Evolutionary conservation across 495 filamentous ascomycete species (phyloP).

Genomic region (Hyaloscypha bicolor): DNA sequence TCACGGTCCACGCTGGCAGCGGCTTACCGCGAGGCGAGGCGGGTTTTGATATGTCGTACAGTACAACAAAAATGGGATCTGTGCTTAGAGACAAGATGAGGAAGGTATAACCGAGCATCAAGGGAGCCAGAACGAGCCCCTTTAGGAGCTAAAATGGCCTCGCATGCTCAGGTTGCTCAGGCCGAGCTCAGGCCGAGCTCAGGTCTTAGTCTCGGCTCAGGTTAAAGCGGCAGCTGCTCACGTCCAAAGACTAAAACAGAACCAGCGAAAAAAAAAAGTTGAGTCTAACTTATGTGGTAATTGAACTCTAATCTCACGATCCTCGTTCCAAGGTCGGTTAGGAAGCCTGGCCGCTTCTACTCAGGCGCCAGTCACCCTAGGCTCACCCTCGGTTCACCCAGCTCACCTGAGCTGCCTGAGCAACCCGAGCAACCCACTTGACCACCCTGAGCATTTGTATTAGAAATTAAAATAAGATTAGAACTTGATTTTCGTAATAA

Average conservation of each 20-base stretch:
- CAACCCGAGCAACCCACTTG: constrained; percentile 13
- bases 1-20: no score
- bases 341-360: neutral
- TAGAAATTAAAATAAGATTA: no score
- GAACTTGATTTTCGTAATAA: no score
- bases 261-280: constrained; percentile 25
- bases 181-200: constrained; percentile 15
- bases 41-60: no score
- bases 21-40: no score
- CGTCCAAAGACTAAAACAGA: constrained; percentile 26
- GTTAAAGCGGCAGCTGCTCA: constrained; percentile 26
- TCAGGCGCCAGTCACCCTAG: constrained; percentile 3
- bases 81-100: no score
- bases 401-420: constrained; percentile 1
- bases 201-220: constrained; percentile 12
- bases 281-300: constrained; percentile 22
- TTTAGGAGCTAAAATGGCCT: constrained; percentile 26
- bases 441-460: no score
- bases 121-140: no score
- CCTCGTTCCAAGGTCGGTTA: no score
- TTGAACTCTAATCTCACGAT: neutral
- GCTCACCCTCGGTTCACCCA: neutral
- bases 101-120: no score
- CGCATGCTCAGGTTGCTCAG: constrained; percentile 26
- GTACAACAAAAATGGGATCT: no score